Conservation (phyloP, 352 stramenopile species). For the Pelagophyceae sp. region DNA sequence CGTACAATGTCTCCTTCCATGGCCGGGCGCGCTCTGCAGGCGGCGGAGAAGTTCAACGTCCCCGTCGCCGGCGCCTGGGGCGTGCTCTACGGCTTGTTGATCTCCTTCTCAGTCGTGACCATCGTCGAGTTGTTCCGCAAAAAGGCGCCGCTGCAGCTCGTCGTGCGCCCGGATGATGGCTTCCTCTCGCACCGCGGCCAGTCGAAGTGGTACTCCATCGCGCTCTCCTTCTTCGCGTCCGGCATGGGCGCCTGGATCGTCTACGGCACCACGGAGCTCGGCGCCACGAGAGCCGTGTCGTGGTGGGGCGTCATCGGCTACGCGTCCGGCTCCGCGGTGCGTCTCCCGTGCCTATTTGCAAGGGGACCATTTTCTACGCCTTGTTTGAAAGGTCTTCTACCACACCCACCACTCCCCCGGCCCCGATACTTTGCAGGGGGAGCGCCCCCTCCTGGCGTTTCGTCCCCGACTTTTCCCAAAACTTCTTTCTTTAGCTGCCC, state of each 20-base stretch:
- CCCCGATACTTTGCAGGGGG: background rate
- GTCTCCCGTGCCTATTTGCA: too few relatives aligned
- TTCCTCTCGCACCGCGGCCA: constrained; percentile 45
- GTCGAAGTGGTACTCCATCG: constrained; percentile 34
- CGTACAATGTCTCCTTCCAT: background rate
- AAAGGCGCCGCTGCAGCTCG: background rate
- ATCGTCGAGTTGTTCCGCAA: background rate
- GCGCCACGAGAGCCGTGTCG: constrained; percentile 39
- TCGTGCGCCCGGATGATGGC: constrained; percentile 31
- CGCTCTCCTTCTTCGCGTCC: constrained; percentile 46
- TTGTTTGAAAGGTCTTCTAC: too few relatives aligned
- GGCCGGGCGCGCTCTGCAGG: background rate
- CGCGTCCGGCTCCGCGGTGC: constrained; percentile 33
- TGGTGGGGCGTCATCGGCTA: constrained; percentile 52
- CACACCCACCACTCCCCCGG: background rate
- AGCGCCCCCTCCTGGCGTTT: background rate
- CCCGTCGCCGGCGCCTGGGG: background rate
- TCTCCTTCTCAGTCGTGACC: background rate
- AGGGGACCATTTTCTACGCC: too few relatives aligned
- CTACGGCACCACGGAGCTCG: constrained; percentile 52
- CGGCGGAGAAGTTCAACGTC: background rate
- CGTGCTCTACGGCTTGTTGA: background rate
- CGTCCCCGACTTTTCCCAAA: background rate
- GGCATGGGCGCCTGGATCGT: constrained; percentile 58
- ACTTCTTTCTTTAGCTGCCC: constrained; percentile 33